A percentile compares a stretch with the other conserved stretches of the same genome.
phyloP scores from a whole-genome alignment of 1,284 basidiomycete genomes.

The Malassezia japonica region DNA sequence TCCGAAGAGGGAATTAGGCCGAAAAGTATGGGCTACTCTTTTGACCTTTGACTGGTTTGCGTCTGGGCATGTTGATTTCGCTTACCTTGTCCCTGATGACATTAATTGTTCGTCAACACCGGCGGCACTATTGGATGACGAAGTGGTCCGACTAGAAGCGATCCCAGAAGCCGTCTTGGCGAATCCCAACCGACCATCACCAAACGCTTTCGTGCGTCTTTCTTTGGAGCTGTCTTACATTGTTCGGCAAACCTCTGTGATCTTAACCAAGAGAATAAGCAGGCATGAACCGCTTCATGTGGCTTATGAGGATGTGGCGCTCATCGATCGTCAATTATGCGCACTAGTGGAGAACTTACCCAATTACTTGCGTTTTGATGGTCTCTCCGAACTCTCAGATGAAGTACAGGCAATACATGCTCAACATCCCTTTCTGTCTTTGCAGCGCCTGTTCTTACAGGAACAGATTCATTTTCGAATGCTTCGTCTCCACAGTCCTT shows the following conservation, averaged over 20 bases:
- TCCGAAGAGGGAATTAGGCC: not conserved
- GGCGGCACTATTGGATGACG: not conserved
- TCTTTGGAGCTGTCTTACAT: not conserved
- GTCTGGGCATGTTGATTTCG: not conserved
- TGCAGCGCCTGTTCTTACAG: slow-evolving; percentile 27
- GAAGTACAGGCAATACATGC: not conserved
- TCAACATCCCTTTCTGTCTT: slow-evolving; percentile 22
- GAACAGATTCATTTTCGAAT: slow-evolving; percentile 26
- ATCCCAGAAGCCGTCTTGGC: not conserved
- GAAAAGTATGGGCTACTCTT: not conserved
- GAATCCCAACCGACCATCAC: not conserved
- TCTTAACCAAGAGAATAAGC: not conserved
- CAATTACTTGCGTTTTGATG: slow-evolving; percentile 1
- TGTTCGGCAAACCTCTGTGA: not conserved
- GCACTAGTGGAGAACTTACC: not conserved
- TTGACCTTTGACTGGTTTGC: slow-evolving; percentile 1
- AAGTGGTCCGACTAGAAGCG: not conserved
- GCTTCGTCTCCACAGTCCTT: slow-evolving; percentile 27
- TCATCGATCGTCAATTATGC: not conserved
- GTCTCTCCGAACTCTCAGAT: not conserved
- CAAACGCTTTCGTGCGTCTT: not conserved
- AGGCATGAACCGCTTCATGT: not conserved
- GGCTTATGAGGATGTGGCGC: not conserved
- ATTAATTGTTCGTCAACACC: not conserved
- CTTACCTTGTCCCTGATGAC: not conserved